Percentiles rank a stretch among this genome's conserved stretches.
Evolutionary conservation across 768 basidiomycete species (phyloP).

Genomic region (Amanita rubescens): DNA sequence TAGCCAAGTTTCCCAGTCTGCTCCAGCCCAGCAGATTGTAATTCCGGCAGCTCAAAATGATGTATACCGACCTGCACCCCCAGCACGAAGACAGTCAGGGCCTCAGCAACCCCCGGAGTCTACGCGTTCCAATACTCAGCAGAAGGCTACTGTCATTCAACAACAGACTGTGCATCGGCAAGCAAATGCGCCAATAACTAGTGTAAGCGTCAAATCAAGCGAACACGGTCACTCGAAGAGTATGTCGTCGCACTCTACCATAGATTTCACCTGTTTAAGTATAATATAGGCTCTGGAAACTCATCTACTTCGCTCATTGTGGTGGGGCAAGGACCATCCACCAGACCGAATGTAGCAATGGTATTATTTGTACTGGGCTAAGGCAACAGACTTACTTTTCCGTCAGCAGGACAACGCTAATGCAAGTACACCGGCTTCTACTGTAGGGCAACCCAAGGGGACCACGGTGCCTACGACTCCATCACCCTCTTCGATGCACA

Average conservation of each 20-base stretch:
- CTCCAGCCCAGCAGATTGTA: background rate
- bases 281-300: background rate
- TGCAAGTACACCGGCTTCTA: background rate
- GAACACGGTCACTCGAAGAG: background rate
- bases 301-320: background rate
- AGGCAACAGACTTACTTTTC: background rate
- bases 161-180: background rate
- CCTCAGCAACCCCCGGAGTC: background rate
- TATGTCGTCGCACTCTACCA: background rate
- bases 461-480: background rate
- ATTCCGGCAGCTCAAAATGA: background rate
- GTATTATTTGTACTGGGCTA: background rate
- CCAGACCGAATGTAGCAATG: background rate
- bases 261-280: background rate
- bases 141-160: background rate
- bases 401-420: background rate
- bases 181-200: background rate
- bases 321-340: no score
- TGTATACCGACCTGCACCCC: background rate
- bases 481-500: background rate
- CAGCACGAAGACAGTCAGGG: background rate
- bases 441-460: background rate
- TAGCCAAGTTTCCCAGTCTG: background rate
- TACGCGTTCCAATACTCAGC: background rate
- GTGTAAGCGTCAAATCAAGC: background rate